phyloP scores from a whole-genome alignment of 2,329 filamentous ascomycete genomes.

The Aureobasidium sp. region DNA sequence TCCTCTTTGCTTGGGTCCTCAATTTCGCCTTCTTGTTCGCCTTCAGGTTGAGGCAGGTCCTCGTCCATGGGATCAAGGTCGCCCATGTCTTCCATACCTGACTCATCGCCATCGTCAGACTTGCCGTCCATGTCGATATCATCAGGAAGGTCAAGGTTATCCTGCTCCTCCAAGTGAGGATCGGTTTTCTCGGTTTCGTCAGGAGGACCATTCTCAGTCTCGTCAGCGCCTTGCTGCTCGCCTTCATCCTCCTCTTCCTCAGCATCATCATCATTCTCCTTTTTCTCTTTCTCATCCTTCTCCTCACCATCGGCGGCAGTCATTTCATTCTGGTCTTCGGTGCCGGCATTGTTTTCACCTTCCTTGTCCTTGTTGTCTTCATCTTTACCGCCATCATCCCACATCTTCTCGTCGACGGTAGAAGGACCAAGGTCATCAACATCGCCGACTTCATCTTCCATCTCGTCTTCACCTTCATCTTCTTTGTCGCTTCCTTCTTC shows the following conservation, averaged over 20 bases:
- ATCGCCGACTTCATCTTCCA: conserved; percentile 83
- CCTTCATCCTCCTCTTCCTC: conserved; percentile 42
- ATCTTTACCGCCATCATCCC: conserved; percentile 66
- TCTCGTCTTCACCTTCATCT: conserved; percentile 57
- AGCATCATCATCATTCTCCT: conserved; percentile 51
- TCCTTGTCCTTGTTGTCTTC: conserved; percentile 76
- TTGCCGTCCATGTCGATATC: conserved; percentile 73
- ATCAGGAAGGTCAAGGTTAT: conserved; percentile 75
- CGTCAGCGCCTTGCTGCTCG: conserved; percentile 25
- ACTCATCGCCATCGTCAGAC: conserved; percentile 34
- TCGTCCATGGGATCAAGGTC: conserved; percentile 19
- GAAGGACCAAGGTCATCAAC: conserved; percentile 85
- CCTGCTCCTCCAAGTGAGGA: conserved; percentile 71
- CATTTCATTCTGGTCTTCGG: conserved; percentile 38
- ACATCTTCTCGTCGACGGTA: conserved; percentile 96
- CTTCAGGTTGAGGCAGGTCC: conserved; percentile 15
- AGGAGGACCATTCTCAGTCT: conserved; percentile 55
- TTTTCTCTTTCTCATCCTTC: conserved; percentile 43
- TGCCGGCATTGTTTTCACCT: conserved; percentile 49
- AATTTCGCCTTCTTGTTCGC: conserved; percentile 19
- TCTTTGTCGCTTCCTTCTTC: conserved; percentile 51
- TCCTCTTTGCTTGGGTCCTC: conserved; percentile 19
- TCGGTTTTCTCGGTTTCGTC: conserved; percentile 59
- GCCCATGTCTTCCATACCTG: conserved; percentile 17
- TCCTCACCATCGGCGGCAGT: conserved; percentile 40